Base-by-base conservation (phyloP, 208 protist genomes). In the Leishmania mexicana region DNA sequence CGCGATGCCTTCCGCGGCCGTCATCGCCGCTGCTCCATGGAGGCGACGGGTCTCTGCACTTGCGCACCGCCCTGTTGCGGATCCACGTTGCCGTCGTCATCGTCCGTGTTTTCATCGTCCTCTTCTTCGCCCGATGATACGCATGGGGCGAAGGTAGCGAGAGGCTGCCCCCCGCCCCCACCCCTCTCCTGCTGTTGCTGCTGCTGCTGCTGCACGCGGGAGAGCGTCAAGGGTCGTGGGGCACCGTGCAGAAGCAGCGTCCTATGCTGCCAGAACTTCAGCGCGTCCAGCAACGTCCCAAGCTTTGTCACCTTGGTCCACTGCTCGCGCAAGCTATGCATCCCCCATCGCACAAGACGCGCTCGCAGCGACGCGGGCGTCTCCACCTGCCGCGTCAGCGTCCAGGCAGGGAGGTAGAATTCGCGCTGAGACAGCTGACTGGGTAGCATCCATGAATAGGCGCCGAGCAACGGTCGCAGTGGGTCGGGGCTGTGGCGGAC, bases 301-400 rank as follows among this genome's bases (percentile, higher is more conserved):
- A 97, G 81, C 76, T 89, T 89, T 40, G 94, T 97, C 21, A 90
- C 84, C 77, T 97, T 97, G 3, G 94, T 90, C 94, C 94, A 95
- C 86, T 97, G 94, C 78, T 88, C 80, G 38, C 88, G 79, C 53
- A 95, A 87, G 65, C 92, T 90, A 67, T 91, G 85, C 64, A 92
- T 65, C 1, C 82, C 73, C 94, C 94, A 97, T 24, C 73, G 83
- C 65, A 76, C 53, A 31, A 92, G 72, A 17, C 86, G 88, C 45
- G 83, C 70, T 31, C 76, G 80, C 71, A 95, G 74, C 62, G 90
- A 90, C 24, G 78, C 81, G 10, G 80, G 79, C 67, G 92, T 95
- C 71, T 91, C 89, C 31, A 92, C 81, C 60, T 84, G 78, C 76
- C 88, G 80, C 64, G 76, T 60, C 68, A 95, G 78, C 51, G 72